Base-by-base conservation (phyloP, 345 rosid genomes). In the Eucalyptus microcorys region DNA sequence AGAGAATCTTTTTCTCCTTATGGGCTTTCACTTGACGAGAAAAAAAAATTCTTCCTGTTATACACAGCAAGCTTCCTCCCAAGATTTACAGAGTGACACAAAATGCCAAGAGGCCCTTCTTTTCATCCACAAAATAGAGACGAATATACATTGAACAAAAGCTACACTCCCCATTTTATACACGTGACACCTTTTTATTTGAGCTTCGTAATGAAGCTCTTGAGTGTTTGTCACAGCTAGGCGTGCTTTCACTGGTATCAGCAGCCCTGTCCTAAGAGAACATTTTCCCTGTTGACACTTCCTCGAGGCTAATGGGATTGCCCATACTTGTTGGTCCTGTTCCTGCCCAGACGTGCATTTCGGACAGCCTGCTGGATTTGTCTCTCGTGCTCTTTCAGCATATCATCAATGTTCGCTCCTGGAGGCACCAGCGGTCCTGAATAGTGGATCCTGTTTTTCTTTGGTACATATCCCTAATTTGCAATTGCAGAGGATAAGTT, bases 381-480 rank as follows among this genome's bases (percentile, higher is more conserved):
- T 90, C 97, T 95, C 91, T 97, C 99, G 32, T 98, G 99, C 87
- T 97, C 99, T 92, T 92, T 96, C 37, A 98, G 95, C 90, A 96
- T 90, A 30, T 96, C 99, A 15, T 98, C 98, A 19, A 96, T 95
- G 93, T 94, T 97, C 66, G 97, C 97, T 40, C 98, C 99, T 6
- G 96, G 95, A 90, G 99, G 96, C 93, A 97, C 93, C 95, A 98
- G 89, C 15, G 99, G 99, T 90, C 99, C 99, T 7, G 99, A 97
- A 91, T 68, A 97, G 79, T 97, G 95, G 86, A 95, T 94, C 92
- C 95, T 96, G 92, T 90, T 97, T 91, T 96, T 97, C 94, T 91
- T 95, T 2, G 92, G 93, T 86, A 90, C 95, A 87, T 92, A 93
- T 10, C 90, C 95, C 99, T 97, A 92, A 10, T 76, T 76, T 37